Conservation (phyloP, 805 yeast species). For the Groenewaldozyma salmanticensis region DNA sequence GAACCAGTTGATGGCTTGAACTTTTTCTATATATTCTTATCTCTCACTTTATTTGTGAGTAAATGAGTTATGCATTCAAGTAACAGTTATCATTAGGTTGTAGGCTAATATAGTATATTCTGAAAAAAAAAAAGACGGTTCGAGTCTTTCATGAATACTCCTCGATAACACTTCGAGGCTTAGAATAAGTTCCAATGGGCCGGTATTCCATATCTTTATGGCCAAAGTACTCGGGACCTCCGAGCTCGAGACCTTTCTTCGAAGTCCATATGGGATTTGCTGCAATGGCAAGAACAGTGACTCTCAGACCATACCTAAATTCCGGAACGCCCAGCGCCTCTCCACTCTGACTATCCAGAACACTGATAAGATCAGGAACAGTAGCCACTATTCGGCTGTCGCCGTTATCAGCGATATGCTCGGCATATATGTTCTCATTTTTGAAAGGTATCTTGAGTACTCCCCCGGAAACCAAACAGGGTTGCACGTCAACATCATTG, state of each 20-base stretch:
- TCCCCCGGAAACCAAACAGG: background rate
- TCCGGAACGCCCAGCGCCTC: slow-evolving; percentile 41
- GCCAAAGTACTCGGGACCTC: slow-evolving; percentile 35
- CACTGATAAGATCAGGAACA: slow-evolving; percentile 39
- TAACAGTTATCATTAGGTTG: no score
- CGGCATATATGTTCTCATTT: slow-evolving; percentile 36
- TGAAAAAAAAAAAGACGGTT: no score
- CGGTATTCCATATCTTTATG: slow-evolving; percentile 29
- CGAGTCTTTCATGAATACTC: slow-evolving; percentile 28
- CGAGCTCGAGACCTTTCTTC: slow-evolving; percentile 30
- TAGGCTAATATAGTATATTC: no score
- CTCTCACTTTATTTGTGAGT: no score
- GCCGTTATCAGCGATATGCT: slow-evolving; percentile 13
- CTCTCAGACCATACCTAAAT: slow-evolving; percentile 36
- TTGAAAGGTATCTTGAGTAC: slow-evolving; percentile 36
- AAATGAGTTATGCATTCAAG: no score
- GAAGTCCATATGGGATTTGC: slow-evolving; percentile 31
- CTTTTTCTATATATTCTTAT: no score
- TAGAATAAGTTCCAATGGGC: slow-evolving; percentile 30
- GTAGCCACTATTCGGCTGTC: slow-evolving; percentile 28
- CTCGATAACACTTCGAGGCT: slow-evolving; percentile 33
- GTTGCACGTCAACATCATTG: slow-evolving; percentile 1
- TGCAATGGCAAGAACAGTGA: slow-evolving; percentile 35
- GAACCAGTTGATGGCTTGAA: slow-evolving; percentile 7
- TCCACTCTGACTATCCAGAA: slow-evolving; percentile 34